Conservation (phyloP, 164 flowering plant genomes). For the Magnolia kwangsiensis region DNA sequence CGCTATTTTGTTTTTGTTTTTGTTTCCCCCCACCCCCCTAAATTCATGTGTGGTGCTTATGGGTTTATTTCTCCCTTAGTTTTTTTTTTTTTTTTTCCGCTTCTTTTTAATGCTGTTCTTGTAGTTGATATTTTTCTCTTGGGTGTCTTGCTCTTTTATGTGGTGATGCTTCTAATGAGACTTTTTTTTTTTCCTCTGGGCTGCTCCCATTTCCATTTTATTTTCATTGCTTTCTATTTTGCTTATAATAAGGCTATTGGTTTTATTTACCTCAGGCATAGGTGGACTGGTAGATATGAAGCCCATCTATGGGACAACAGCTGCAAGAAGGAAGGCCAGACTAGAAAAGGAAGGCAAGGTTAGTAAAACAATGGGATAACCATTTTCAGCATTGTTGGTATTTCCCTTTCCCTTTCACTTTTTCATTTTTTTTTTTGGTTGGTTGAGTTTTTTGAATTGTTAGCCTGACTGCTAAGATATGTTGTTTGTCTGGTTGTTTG, state of each 20-base stretch:
- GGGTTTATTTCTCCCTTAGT: neutral
- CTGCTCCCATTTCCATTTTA: neutral
- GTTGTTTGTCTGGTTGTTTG: slow-evolving; percentile 26
- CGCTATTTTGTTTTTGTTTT: neutral
- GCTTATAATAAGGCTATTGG: neutral
- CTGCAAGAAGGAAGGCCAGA: slow-evolving; percentile 92
- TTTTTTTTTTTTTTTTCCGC: neutral
- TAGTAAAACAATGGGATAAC: slow-evolving; percentile 16
- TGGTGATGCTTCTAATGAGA: neutral
- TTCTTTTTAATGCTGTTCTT: neutral
- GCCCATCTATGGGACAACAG: slow-evolving; percentile 96
- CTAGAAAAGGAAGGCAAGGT: slow-evolving; percentile 97
- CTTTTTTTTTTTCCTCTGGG: neutral
- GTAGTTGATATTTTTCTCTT: neutral
- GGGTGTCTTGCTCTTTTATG: neutral
- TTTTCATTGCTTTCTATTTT: neutral
- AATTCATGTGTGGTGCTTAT: neutral
- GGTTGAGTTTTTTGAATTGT: slow-evolving; percentile 9
- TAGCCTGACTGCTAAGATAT: slow-evolving; percentile 29
- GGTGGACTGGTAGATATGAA: slow-evolving; percentile 95
- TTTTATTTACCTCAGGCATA: slow-evolving; percentile 48
- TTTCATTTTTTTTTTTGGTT: slow-evolving; percentile 18
- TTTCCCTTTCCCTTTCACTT: slow-evolving; percentile 9
- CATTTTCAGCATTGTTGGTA: slow-evolving; percentile 1
- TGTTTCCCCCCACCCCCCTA: neutral